phyloP scores from a whole-genome alignment of 192 early-diverging fungal genomes.

The Backusella parvicylindrica region DNA sequence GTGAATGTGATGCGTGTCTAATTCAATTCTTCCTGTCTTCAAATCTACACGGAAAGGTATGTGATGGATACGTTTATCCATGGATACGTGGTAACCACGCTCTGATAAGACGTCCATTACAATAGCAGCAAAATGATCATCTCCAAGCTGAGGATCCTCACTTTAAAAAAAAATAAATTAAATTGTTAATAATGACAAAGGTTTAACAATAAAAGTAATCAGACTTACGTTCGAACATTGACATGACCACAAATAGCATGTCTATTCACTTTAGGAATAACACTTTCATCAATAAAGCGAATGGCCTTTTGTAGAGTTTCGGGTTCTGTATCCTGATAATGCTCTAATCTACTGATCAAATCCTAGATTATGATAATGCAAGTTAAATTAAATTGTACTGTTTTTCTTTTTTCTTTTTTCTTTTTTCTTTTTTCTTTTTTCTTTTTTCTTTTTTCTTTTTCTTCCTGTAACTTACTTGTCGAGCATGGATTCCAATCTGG shows the following conservation, averaged over 20 bases:
- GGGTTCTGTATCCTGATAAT: constrained; percentile 51
- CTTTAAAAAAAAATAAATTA: constrained; percentile 19
- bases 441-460: neutral
- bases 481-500: constrained; percentile 57
- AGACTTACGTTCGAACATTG: constrained; percentile 48
- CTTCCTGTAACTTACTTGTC: constrained; percentile 17
- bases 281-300: constrained; percentile 43
- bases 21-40: constrained; percentile 44
- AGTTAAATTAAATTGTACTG: neutral
- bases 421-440: too few relatives aligned
- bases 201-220: neutral
- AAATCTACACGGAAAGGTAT: constrained; percentile 46
- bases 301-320: constrained; percentile 42
- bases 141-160: constrained; percentile 36
- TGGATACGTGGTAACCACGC: constrained; percentile 52
- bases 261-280: constrained; percentile 45
- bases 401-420: neutral
- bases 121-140: constrained; percentile 48
- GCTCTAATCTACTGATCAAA: constrained; percentile 50
- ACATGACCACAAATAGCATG: constrained; percentile 57
- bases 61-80: constrained; percentile 48
- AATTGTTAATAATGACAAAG: neutral
- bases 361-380: constrained; percentile 32
- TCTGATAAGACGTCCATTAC: constrained; percentile 57
- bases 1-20: constrained; percentile 45